These are phyloP conservation scores for Obba rivulosa DNA, from an alignment of 768 basidiomycete genomes.

Conservation along the genomic window DNA sequence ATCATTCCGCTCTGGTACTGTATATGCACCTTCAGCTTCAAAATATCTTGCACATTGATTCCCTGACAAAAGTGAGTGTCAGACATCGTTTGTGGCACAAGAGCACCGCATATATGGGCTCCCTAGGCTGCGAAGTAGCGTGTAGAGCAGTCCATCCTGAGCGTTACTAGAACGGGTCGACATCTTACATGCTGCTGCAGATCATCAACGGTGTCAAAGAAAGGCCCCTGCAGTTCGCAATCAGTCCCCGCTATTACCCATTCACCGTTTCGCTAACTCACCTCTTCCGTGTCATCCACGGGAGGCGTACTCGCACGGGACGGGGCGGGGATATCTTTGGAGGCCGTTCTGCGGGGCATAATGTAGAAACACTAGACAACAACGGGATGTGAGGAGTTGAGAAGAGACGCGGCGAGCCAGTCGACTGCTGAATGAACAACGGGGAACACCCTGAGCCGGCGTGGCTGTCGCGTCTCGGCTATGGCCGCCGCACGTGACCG, in stretches of 20 bases:
- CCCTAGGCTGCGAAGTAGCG: no score
- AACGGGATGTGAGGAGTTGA: no score
- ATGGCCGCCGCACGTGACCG: no score
- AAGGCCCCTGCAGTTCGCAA: constrained; percentile 38
- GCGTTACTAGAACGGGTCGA: no score
- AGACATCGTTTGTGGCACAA: neutral
- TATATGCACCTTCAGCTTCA: constrained; percentile 75
- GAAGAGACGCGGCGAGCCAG: no score
- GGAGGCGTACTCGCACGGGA: constrained; percentile 47
- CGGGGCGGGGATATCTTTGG: constrained; percentile 35
- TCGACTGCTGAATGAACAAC: no score
- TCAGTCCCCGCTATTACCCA: neutral
- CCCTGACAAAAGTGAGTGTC: constrained; percentile 44
- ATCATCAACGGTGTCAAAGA: constrained; percentile 79
- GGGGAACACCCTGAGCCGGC: no score
- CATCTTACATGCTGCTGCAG: constrained; percentile 69
- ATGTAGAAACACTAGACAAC: constrained; percentile 42
- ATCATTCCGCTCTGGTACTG: no score
- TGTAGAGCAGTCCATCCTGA: no score
- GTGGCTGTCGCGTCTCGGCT: no score
- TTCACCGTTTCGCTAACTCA: constrained; percentile 12
- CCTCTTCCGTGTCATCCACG: constrained; percentile 40
- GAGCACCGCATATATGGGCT: neutral
- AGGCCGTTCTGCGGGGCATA: constrained; percentile 43
- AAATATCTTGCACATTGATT: constrained; percentile 92